A percentile compares a stretch with the other conserved stretches of the same genome.
Evolutionary conservation across 2,329 filamentous ascomycete genomes (phyloP).

Genomic region (Thielaviopsis euricoi): DNA sequence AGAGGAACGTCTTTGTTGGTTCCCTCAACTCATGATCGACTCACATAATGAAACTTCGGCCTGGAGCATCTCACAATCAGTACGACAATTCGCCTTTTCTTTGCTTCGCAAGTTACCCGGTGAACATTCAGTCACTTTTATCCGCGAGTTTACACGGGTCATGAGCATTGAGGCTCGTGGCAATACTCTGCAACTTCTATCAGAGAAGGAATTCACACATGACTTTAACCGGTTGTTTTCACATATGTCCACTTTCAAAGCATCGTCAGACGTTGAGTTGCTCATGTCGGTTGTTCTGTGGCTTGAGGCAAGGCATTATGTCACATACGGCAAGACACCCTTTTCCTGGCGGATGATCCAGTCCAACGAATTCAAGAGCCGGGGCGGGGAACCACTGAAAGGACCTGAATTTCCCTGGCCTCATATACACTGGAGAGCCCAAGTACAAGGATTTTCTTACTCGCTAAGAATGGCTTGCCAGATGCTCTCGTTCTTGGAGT

Average conservation of each 20-base stretch:
- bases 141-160: conserved; percentile 23
- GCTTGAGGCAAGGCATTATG: background rate
- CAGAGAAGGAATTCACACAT: background rate
- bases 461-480: background rate
- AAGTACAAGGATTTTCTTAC: background rate
- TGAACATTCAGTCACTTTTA: conserved; percentile 8
- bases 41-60: conserved; percentile 22
- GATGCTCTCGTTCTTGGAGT: background rate
- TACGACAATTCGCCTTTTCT: conserved; percentile 39
- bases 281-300: background rate
- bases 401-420: background rate
- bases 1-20: conserved; percentile 29
- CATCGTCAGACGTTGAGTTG: background rate
- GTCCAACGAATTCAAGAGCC: background rate
- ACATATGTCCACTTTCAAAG: background rate
- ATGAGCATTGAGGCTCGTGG: background rate
- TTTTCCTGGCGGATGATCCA: background rate
- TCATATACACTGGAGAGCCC: background rate
- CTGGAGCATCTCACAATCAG: conserved; percentile 34
- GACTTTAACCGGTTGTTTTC: background rate
- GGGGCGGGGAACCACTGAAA: background rate
- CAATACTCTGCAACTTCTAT: background rate
- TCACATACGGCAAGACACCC: background rate
- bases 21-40: conserved; percentile 48
- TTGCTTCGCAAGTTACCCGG: conserved; percentile 20